phyloP scores from a whole-genome alignment of 345 rosid species.

The Bretschneidera sinensis region DNA sequence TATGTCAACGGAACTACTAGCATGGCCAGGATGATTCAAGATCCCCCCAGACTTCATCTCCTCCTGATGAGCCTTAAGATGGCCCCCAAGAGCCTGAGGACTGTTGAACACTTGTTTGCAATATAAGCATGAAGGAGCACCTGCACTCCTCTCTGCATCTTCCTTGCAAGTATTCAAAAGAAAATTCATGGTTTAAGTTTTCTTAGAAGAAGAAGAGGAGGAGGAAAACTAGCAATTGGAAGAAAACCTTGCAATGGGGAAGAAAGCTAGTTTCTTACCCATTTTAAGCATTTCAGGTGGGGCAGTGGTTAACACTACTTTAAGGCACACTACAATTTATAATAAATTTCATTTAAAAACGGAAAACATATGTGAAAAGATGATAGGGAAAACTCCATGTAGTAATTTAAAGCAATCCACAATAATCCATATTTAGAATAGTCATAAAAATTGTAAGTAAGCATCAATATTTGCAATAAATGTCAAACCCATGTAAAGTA shows the following conservation, averaged over 20 bases:
- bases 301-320: constrained; percentile 15
- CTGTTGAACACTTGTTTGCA: constrained; percentile 19
- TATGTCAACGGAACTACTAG: constrained; percentile 6
- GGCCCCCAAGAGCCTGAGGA: constrained; percentile 24
- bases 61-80: constrained; percentile 26
- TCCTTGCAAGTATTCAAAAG: constrained; percentile 1
- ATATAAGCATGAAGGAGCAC: constrained; percentile 15
- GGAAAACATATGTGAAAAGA: constrained; percentile 14
- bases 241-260: constrained; percentile 10
- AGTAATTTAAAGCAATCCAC: constrained; percentile 2
- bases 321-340: constrained; percentile 17
- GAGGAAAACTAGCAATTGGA: neutral
- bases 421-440: constrained; percentile 12
- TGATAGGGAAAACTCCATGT: constrained; percentile 9
- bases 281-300: constrained; percentile 16
- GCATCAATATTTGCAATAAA: constrained; percentile 9
- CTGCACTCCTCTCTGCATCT: constrained; percentile 11
- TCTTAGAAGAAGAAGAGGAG: constrained; percentile 8
- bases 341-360: constrained; percentile 16
- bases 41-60: constrained; percentile 8
- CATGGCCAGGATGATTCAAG: constrained; percentile 5
- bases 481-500: constrained; percentile 1
- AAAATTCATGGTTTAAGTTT: constrained; percentile 20
- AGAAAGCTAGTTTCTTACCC: constrained; percentile 12
- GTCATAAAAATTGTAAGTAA: constrained; percentile 16